Evolutionary conservation across 2,329 filamentous ascomycete species (phyloP), one percentile per base, ranked within the genome.

Genomic region (Graphilbum sp.): DNA sequence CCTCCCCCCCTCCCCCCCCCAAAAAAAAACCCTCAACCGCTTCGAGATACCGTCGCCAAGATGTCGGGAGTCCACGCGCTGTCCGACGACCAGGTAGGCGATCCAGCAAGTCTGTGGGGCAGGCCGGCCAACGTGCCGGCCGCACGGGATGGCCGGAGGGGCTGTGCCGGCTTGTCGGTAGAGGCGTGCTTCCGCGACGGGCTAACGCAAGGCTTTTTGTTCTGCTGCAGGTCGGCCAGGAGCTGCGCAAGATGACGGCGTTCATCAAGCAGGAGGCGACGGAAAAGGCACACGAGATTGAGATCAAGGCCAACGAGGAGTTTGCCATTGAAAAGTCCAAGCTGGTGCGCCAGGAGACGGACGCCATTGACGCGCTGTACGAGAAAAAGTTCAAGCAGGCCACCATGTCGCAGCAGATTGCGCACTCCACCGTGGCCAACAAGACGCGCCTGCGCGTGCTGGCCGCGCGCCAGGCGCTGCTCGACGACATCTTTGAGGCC

Each of bases 381-480:
- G 83, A 88, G 65, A 96, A 94, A 76, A 96, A 96, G 69, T 92
- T 92, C 75, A 98, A 95, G 71, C 83, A 93, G 64, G 88, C 90
- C 52, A 75, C 81, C 67, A 93, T 96, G 84, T 88, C 85, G 46
- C 90, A 96, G 72, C 90, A 98, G 67, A 96, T 96, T 66, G 93
- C 87, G 47, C 83, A 83, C 56, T 96, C 87, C 46, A 96, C 87
- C 45, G 79, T 95, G 45, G 74, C 87, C 63, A 98, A 98, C 72
- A 93, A 94, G 71, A 90, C 84, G 41, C 77, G 90, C 44, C 77
- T 98, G 60, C 79, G 80, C 57, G 79, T 98, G 40, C 77, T 98
- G 42, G 72, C 72, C 46, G 81, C 86, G 42, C 75, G 87, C 52
- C 90, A 98, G 69, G 80, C 88, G 61, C 66, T 98, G 52, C 74